A percentile compares a stretch with the other conserved stretches of the same genome.
Evolutionary conservation across 2,329 filamentous ascomycete species (phyloP).

Genomic region (Arthrobotrys sinensis): DNA sequence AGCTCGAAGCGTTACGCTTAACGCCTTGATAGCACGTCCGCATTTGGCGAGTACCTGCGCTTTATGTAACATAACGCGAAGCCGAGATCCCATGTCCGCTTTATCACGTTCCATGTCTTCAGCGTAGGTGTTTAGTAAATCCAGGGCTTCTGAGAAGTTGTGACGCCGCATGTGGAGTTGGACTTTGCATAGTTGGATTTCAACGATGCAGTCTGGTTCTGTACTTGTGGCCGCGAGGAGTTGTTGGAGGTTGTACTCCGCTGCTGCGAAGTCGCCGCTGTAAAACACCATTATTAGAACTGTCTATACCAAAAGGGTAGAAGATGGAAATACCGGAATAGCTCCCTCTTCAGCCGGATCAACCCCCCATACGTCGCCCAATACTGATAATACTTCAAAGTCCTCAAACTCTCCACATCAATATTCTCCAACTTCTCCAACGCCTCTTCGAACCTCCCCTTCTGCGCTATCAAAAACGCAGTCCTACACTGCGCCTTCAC

Average conservation of each 20-base stretch:
- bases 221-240: conserved; percentile 72
- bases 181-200: conserved; percentile 75
- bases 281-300: conserved; percentile 47
- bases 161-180: conserved; percentile 73
- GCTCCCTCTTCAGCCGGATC: conserved; percentile 76
- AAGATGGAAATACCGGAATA: conserved; percentile 69
- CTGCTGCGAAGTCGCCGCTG: conserved; percentile 72
- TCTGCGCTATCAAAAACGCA: conserved; percentile 72
- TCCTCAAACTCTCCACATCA: conserved; percentile 76
- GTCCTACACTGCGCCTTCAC: conserved; percentile 74
- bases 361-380: conserved; percentile 78
- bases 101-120: conserved; percentile 72
- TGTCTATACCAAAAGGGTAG: conserved; percentile 8
- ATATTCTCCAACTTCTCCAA: conserved; percentile 75
- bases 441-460: conserved; percentile 80
- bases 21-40: conserved; percentile 80
- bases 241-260: conserved; percentile 73
- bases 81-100: conserved; percentile 77
- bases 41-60: conserved; percentile 77
- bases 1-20: conserved; percentile 82
- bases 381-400: conserved; percentile 83
- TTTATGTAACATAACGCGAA: conserved; percentile 81
- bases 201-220: conserved; percentile 75
- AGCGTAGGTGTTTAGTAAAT: conserved; percentile 72
- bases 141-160: conserved; percentile 72